These are phyloP conservation scores for Collybia nuda DNA, from an alignment of 768 basidiomycete species.

Conservation along the genomic window DNA sequence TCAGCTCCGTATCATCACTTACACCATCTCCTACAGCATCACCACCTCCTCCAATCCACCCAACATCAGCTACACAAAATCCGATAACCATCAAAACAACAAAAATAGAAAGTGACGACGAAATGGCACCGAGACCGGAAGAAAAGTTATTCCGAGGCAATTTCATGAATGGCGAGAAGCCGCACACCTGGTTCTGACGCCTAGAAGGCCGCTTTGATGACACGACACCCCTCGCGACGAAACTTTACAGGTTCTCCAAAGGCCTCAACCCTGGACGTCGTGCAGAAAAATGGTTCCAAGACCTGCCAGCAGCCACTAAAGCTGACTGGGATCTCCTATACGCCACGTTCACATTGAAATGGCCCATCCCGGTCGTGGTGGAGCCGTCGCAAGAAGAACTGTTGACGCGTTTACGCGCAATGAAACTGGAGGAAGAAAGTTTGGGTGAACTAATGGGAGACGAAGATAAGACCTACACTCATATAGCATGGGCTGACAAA, in stretches of 20 bases:
- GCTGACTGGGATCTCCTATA: background rate
- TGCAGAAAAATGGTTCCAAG: constrained; percentile 1
- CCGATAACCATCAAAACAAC: too few species aligned
- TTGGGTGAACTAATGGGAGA: background rate
- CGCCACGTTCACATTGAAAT: background rate
- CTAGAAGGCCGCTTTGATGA: constrained; percentile 1
- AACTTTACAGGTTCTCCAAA: background rate
- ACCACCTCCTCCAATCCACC: too few species aligned
- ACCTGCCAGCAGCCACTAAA: background rate
- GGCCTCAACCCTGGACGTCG: background rate
- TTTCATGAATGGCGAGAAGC: background rate
- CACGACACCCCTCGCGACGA: background rate
- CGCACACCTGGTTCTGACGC: constrained; percentile 3
- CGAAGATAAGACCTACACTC: constrained; percentile 1
- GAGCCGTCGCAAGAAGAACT: constrained; percentile 1
- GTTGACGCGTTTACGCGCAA: background rate
- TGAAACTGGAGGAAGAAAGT: background rate
- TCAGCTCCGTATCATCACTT: too few species aligned
- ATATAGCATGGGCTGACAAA: constrained; percentile 1
- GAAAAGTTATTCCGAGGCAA: background rate
- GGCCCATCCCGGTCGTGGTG: background rate
- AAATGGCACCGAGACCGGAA: too few species aligned
- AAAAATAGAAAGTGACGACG: too few species aligned
- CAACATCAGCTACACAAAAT: too few species aligned
- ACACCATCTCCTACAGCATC: too few species aligned